Conservation (phyloP, 2,329 filamentous ascomycete species). For the Tolypocladium amazonense region DNA sequence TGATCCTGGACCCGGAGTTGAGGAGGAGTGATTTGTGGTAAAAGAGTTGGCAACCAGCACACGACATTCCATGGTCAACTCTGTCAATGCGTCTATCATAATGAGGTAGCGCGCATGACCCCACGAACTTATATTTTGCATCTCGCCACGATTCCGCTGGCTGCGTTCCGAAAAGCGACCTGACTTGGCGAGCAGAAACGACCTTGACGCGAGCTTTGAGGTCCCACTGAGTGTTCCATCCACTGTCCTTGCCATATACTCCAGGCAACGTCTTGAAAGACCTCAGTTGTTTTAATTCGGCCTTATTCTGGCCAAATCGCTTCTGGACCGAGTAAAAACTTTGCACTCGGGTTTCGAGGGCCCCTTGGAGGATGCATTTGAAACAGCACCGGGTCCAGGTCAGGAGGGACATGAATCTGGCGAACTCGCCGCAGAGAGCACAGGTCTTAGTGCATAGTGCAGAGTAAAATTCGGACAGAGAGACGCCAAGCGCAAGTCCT, state of each 20-base stretch:
- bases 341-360: conserved; percentile 11
- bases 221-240: conserved; percentile 7
- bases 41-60: conserved; percentile 19
- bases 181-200: conserved; percentile 11
- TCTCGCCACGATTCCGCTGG: conserved; percentile 6
- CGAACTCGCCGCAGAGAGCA: conserved; percentile 12
- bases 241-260: conserved; percentile 9
- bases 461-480: conserved; percentile 12
- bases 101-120: conserved; percentile 10
- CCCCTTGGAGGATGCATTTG: conserved; percentile 10
- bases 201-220: conserved; percentile 8
- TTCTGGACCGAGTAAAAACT: conserved; percentile 9
- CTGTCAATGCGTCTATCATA: conserved; percentile 13
- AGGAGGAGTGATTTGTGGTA: no score
- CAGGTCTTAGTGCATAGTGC: conserved; percentile 16
- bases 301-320: conserved; percentile 10
- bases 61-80: conserved; percentile 18
- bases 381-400: conserved; percentile 19
- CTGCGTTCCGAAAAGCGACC: conserved; percentile 5
- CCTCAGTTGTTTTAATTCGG: conserved; percentile 7
- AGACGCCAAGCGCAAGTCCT: conserved; percentile 10
- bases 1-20: no score
- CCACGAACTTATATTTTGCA: conserved; percentile 12
- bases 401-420: conserved; percentile 14
- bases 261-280: conserved; percentile 13